Conservation (phyloP, 345 rosid genomes). For the Streptanthus diversifolius region DNA sequence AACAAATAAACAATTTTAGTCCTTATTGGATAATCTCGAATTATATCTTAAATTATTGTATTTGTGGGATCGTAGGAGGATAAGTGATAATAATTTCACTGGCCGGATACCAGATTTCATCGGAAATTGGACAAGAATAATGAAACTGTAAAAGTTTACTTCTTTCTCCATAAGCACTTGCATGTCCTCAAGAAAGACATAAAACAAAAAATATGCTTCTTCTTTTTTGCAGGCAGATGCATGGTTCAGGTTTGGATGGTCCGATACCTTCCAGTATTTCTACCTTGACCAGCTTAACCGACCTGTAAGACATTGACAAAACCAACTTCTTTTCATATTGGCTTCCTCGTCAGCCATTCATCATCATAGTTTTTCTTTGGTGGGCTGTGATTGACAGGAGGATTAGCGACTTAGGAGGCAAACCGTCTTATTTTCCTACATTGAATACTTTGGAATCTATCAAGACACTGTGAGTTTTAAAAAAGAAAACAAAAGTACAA, state of each 20-base stretch:
- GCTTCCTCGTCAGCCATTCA: background rate
- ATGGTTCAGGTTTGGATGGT: slow-evolving; percentile 72
- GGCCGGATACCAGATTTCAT: slow-evolving; percentile 69
- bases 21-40: background rate
- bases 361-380: background rate
- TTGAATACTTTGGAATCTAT: slow-evolving; percentile 50
- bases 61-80: slow-evolving; percentile 48
- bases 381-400: slow-evolving; percentile 46
- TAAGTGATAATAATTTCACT: slow-evolving; percentile 65
- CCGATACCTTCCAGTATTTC: slow-evolving; percentile 75
- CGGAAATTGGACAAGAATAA: slow-evolving; percentile 53
- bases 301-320: slow-evolving; percentile 53
- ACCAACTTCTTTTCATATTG: background rate
- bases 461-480: slow-evolving; percentile 80
- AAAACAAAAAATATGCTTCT: background rate
- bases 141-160: slow-evolving; percentile 58
- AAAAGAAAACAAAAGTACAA: background rate
- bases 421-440: slow-evolving; percentile 51
- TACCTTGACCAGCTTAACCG: slow-evolving; percentile 53
- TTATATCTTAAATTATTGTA: slow-evolving; percentile 4
- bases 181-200: background rate
- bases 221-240: slow-evolving; percentile 59
- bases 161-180: background rate
- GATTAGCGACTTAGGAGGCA: slow-evolving; percentile 71
- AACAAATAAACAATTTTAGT: background rate